Conservation (phyloP, 805 yeast species). For the Maudiozyma serrabonitensis region DNA sequence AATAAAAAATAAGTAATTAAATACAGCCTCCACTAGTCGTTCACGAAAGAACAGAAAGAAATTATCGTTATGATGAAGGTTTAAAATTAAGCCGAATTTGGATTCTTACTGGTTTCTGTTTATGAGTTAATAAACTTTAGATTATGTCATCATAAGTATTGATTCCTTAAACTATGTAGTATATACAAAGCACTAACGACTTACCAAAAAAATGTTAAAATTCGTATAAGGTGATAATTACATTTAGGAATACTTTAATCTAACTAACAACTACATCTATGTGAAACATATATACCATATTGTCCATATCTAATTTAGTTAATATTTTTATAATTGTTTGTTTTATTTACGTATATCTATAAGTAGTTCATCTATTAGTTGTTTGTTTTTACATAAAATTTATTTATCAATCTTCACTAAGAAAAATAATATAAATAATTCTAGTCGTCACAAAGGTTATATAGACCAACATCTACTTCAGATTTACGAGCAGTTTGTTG, state of each 20-base stretch:
- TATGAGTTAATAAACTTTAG: no score
- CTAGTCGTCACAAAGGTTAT: conserved; percentile 46
- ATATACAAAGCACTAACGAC: not conserved
- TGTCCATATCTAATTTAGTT: not conserved
- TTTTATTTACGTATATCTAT: not conserved
- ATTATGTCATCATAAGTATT: no score
- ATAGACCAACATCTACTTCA: conserved; percentile 58
- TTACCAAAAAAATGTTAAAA: not conserved
- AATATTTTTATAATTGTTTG: not conserved
- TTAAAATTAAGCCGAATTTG: no score
- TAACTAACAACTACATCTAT: no score
- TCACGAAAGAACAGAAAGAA: no score
- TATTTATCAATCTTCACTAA: not conserved
- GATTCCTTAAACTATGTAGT: not conserved
- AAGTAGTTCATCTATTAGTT: not conserved
- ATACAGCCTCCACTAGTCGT: no score
- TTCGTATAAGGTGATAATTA: not conserved
- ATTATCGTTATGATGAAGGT: no score
- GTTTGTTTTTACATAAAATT: not conserved
- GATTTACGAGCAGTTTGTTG: conserved; percentile 54
- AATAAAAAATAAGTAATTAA: no score
- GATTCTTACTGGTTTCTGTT: no score
- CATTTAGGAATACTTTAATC: not conserved
- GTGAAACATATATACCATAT: not conserved
- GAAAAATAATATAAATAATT: not conserved